Conservation (phyloP, 1,139 yeast species). For the Eremothecium cymbalariae region DNA sequence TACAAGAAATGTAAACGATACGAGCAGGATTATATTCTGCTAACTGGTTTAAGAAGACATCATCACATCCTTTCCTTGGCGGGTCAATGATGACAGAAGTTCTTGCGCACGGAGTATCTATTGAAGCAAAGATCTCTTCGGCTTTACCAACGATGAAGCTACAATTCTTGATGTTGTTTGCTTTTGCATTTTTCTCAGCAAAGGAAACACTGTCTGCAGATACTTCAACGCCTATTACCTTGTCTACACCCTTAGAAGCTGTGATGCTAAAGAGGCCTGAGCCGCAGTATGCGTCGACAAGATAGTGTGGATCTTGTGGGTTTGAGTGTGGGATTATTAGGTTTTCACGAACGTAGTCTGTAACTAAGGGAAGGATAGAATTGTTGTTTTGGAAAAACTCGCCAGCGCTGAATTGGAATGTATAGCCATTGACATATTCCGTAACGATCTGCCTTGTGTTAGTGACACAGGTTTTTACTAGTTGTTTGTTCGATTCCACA, state of each 20-base stretch:
- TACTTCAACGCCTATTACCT: conserved; percentile 89
- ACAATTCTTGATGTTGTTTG: conserved; percentile 69
- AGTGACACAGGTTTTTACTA: conserved; percentile 44
- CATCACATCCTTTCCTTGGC: conserved; percentile 95
- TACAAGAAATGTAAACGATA: conserved; percentile 89
- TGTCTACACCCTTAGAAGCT: conserved; percentile 68
- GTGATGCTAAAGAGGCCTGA: conserved; percentile 89
- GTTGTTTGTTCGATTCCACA: conserved; percentile 23
- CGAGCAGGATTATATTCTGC: conserved; percentile 75
- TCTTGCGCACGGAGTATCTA: conserved; percentile 59
- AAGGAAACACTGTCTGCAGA: conserved; percentile 85
- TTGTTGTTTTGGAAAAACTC: conserved; percentile 95
- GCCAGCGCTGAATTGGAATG: conserved; percentile 84
- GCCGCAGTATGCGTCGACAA: conserved; percentile 97
- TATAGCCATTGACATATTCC: conserved; percentile 65
- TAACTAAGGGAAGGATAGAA: conserved; percentile 76
- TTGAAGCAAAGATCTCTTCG: conserved; percentile 73
- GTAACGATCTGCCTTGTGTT: conserved; percentile 70
- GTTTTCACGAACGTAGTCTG: conserved; percentile 69
- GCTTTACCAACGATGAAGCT: conserved; percentile 87
- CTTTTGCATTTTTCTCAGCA: conserved; percentile 72
- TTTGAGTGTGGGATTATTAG: conserved; percentile 44
- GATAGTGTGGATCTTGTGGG: conserved; percentile 38
- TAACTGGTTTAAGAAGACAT: conserved; percentile 73
- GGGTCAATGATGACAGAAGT: conserved; percentile 94